These are phyloP conservation scores for Fimicolochytrium jonesii DNA, from an alignment of 192 early-diverging fungal species.

Conservation along the genomic window DNA sequence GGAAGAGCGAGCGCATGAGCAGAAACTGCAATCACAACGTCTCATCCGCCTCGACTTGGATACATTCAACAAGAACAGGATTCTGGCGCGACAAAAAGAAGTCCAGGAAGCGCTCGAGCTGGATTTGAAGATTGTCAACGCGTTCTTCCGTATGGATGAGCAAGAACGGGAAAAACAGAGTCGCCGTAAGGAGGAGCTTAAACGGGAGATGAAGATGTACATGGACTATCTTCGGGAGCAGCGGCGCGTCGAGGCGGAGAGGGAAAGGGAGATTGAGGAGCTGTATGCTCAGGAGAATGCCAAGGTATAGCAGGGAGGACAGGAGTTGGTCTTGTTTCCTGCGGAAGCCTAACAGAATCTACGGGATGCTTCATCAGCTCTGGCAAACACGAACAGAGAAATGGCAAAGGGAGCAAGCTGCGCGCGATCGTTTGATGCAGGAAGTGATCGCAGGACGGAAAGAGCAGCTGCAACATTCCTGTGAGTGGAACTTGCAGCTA, in stretches of 20 bases:
- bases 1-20: slow-evolving; percentile 35
- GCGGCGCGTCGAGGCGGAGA: slow-evolving; percentile 30
- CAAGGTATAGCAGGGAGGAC: slow-evolving; percentile 26
- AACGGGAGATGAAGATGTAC: slow-evolving; percentile 44
- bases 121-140: slow-evolving; percentile 43
- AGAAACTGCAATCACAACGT: slow-evolving; percentile 39
- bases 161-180: slow-evolving; percentile 27
- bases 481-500: slow-evolving; percentile 21
- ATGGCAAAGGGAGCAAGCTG: slow-evolving; percentile 45
- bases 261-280: slow-evolving; percentile 38
- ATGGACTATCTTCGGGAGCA: slow-evolving; percentile 39
- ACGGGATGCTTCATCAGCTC: slow-evolving; percentile 21
- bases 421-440: slow-evolving; percentile 48
- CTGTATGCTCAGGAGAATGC: slow-evolving; percentile 40
- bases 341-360: not conserved
- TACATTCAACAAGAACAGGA: slow-evolving; percentile 42
- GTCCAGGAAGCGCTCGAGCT: slow-evolving; percentile 36
- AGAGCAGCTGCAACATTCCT: slow-evolving; percentile 37
- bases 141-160: slow-evolving; percentile 40
- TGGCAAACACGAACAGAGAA: slow-evolving; percentile 47
- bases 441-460: slow-evolving; percentile 43
- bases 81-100: slow-evolving; percentile 32
- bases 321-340: not conserved
- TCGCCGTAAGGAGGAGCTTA: slow-evolving; percentile 33
- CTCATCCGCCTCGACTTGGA: slow-evolving; percentile 43